phyloP scores from a whole-genome alignment of 192 early-diverging fungal species.

The Ramicandelaber brevisporus region DNA sequence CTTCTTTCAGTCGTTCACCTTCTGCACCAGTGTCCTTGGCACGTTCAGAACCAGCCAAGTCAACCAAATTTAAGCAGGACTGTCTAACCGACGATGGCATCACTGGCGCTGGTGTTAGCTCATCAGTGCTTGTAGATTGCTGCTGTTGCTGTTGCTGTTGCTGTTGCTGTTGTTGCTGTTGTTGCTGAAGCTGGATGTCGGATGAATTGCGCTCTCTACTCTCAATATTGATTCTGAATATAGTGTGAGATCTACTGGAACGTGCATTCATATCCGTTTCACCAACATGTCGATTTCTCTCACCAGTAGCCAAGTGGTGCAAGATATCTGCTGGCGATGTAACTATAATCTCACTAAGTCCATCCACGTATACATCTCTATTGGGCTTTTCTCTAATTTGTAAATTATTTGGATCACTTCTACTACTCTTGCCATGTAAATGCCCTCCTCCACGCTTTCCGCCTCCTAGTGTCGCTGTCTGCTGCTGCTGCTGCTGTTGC shows the following conservation, averaged over 20 bases:
- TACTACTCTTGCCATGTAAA: no score
- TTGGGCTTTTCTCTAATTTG: constrained; percentile 63
- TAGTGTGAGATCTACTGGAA: constrained; percentile 80
- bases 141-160: neutral
- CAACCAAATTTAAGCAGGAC: constrained; percentile 63
- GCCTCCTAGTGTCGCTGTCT: no score
- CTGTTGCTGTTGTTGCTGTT: no score
- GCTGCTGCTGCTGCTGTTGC: no score
- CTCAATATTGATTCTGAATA: constrained; percentile 81
- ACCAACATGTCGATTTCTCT: constrained; percentile 61
- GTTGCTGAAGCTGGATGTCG: constrained; percentile 5
- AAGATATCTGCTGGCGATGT: constrained; percentile 30
- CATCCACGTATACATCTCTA: constrained; percentile 31
- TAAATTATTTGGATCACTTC: constrained; percentile 59
- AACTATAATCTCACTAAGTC: constrained; percentile 36
- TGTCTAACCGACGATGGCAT: constrained; percentile 10
- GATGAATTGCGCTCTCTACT: constrained; percentile 39
- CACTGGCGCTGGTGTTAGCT: neutral
- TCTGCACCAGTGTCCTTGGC: constrained; percentile 44
- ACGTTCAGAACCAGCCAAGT: constrained; percentile 90
- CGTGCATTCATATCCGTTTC: constrained; percentile 84
- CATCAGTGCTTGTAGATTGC: constrained; percentile 4
- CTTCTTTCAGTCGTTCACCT: constrained; percentile 74
- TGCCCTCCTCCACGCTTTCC: no score
- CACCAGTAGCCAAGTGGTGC: constrained; percentile 46